Evolutionary conservation across 2,329 filamentous ascomycete genomes (phyloP), one percentile per base, ranked within the genome.

Genomic region (Monosporascus cannonballus): DNA sequence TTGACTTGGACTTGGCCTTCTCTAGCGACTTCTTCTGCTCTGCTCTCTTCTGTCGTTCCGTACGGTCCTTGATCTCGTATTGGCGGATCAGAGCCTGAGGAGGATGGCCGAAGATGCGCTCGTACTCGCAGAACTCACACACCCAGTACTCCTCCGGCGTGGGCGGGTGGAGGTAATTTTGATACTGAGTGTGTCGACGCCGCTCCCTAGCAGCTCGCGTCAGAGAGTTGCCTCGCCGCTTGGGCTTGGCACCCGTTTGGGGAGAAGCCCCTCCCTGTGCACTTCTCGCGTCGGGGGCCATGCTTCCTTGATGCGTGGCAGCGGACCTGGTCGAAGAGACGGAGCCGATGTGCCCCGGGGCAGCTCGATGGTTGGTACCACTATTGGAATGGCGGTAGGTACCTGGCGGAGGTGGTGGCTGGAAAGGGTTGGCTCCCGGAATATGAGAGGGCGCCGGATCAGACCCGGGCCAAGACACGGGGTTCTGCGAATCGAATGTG

Each of bases 121-220:
- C 93, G 67, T 96, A 99, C 70, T 99, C 94, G 75, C 94, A 99
- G 68, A 97, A 97, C 65, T 96, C 90, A 72, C 94, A 99, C 47
- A 97, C 91, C 89, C 92, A 97, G 49, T 91, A 81, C 56, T 96
- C 89, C 59, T 90, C 87, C 2, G 62, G 61, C 34, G 74, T 72
- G 2, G 88, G 87, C 1, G 89, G 87, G 63, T 89, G 85, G 62
- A 88, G 84, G 56, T 83, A 83, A 68, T 94, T 95, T 52, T 83
- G 80, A 58, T 88, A 86, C 62, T 89, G 82, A 55, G 94, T 89
- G 64, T 89, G 80, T 47, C 89, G 81, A 54, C 87, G 86, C 6
- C 94, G 87, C 59, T 90, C 84, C 24, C 84, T 84, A 25, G 90
- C 92, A 53, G 91, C 90, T 56, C 84, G 72, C 1, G 81, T 76